Percentiles rank a stretch among this genome's conserved stretches.
These are phyloP conservation scores for Plectranthus barbatus DNA, from an alignment of 257 asterid species.

Conservation along the genomic window DNA sequence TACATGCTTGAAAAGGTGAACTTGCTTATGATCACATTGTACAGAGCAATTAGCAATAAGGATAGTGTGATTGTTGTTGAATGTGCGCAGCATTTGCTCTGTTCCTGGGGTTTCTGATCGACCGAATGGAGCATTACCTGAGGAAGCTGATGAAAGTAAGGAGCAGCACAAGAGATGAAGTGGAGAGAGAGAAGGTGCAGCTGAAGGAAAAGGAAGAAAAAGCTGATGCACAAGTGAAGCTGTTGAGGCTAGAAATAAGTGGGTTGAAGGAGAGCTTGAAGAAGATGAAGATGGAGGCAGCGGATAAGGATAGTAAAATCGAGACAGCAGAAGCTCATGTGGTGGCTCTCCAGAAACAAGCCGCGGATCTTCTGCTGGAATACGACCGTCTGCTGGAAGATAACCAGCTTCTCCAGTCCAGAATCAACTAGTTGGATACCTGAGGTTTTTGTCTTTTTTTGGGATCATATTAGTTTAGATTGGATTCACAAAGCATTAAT, in stretches of 20 bases:
- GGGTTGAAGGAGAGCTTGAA: constrained; percentile 42
- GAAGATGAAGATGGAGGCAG: constrained; percentile 48
- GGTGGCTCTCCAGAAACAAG: constrained; percentile 72
- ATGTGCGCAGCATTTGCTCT: constrained; percentile 70
- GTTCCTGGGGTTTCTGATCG: constrained; percentile 75
- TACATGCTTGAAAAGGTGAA: no score
- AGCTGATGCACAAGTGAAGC: constrained; percentile 45
- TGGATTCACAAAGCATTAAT: no score
- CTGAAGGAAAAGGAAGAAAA: constrained; percentile 63
- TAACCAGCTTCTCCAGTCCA: constrained; percentile 69
- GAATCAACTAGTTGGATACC: constrained; percentile 24
- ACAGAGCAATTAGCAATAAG: no score
- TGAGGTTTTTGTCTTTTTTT: neutral
- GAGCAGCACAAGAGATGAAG: constrained; percentile 50
- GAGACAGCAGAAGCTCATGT: constrained; percentile 83
- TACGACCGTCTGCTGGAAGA: constrained; percentile 80
- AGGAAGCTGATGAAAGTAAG: constrained; percentile 48
- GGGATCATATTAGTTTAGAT: no score
- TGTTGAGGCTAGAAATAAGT: constrained; percentile 38
- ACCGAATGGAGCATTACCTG: constrained; percentile 84
- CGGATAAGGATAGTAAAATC: constrained; percentile 49
- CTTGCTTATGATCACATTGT: no score
- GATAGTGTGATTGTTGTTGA: no score
- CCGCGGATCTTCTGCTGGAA: constrained; percentile 80
- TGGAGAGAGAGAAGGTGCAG: constrained; percentile 60